These are phyloP conservation scores for Corylus heterophylla DNA, from an alignment of 306 rosid species.

Conservation along the genomic window DNA sequence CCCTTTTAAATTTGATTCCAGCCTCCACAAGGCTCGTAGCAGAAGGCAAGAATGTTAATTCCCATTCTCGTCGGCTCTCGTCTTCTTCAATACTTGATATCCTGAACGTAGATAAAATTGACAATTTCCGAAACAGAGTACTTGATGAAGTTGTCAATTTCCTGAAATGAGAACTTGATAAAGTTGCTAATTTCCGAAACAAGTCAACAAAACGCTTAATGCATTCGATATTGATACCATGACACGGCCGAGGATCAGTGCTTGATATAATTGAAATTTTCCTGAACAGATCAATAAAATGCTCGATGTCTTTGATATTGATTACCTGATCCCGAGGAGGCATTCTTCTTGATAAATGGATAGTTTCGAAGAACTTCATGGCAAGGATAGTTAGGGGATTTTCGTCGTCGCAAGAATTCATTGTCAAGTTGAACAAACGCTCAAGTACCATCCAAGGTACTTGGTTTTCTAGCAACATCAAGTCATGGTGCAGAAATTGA, in stretches of 20 bases:
- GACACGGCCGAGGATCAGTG: too few species aligned
- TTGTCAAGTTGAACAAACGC: not conserved
- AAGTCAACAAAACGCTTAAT: conserved; percentile 14
- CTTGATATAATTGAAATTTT: not conserved
- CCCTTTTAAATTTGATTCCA: conserved; percentile 2
- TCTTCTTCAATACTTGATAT: too few species aligned
- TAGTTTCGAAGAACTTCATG: not conserved
- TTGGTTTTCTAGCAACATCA: conserved; percentile 15
- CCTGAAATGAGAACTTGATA: too few species aligned
- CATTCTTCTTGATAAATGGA: not conserved
- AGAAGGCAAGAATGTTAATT: not conserved
- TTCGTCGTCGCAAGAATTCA: not conserved
- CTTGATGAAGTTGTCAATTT: too few species aligned
- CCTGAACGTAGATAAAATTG: too few species aligned
- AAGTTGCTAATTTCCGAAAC: not conserved
- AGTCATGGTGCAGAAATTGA: conserved; percentile 12
- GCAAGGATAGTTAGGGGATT: not conserved
- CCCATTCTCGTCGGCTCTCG: not conserved
- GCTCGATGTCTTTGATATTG: not conserved
- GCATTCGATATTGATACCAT: not conserved
- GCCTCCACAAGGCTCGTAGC: conserved; percentile 1
- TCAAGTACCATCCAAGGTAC: conserved; percentile 14
- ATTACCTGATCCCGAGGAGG: fast-evolving
- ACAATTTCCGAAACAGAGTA: not conserved
- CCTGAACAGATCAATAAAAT: conserved; percentile 17